Percentiles rank a stretch among this genome's conserved stretches.
phyloP scores from a whole-genome alignment of 345 rosid species.

The Hypericum perforatum region DNA sequence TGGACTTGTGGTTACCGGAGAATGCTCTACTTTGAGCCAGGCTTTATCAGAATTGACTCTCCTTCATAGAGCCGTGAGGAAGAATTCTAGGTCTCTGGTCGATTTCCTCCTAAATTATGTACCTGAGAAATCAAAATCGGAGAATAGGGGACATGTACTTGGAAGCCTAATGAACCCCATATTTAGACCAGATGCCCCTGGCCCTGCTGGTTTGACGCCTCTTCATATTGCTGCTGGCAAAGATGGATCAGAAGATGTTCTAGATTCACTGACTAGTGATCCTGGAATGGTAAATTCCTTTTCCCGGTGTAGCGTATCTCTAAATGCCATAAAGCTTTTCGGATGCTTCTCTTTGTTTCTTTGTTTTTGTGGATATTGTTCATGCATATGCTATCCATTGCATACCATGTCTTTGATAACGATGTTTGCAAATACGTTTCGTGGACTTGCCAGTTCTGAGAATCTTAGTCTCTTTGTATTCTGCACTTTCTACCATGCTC shows the following conservation, averaged over 20 bases:
- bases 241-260: constrained; percentile 86
- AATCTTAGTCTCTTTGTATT: too few relatives aligned
- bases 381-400: too few relatives aligned
- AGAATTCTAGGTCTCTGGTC: constrained; percentile 65
- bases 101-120: constrained; percentile 65
- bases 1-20: constrained; percentile 58
- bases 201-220: constrained; percentile 96
- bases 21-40: constrained; percentile 37
- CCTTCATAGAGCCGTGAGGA: constrained; percentile 92
- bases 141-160: constrained; percentile 11
- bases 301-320: constrained; percentile 1
- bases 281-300: constrained; percentile 61
- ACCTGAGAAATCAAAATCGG: constrained; percentile 36
- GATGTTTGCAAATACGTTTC: too few relatives aligned
- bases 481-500: too few relatives aligned
- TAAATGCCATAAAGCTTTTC: too few relatives aligned
- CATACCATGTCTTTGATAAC: too few relatives aligned
- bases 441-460: too few relatives aligned
- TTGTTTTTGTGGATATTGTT: too few relatives aligned
- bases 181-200: constrained; percentile 79
- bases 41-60: constrained; percentile 71
- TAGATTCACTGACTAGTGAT: constrained; percentile 79
- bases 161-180: constrained; percentile 27
- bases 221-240: constrained; percentile 98
- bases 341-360: too few relatives aligned